Conservation (phyloP, 2,329 filamentous ascomycete species). For the Cordyceps militaris region DNA sequence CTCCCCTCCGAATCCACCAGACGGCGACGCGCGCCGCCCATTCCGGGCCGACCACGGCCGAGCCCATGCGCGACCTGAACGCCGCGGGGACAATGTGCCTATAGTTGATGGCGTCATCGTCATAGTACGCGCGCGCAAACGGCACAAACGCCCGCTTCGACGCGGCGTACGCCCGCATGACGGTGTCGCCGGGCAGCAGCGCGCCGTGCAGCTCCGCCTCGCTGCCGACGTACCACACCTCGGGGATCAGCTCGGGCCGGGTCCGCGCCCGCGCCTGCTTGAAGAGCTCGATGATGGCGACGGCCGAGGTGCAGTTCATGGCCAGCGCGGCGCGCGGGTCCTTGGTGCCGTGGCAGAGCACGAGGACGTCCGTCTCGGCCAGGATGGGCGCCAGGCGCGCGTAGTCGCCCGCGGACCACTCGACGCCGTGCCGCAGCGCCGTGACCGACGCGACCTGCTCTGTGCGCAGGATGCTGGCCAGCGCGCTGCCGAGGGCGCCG, state of each 20-base stretch:
- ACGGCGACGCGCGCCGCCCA: constrained; percentile 15
- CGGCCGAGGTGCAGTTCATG: constrained; percentile 12
- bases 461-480: constrained; percentile 4
- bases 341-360: constrained; percentile 16
- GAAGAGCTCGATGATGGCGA: constrained; percentile 13
- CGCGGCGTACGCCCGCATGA: constrained; percentile 14
- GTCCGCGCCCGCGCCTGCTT: not conserved
- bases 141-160: constrained; percentile 16
- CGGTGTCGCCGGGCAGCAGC: constrained; percentile 7
- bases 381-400: constrained; percentile 4
- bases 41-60: constrained; percentile 12
- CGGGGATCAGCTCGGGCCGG: constrained; percentile 9
- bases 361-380: constrained; percentile 14
- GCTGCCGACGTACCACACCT: constrained; percentile 19
- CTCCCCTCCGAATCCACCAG: constrained; percentile 16
- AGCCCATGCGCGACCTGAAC: constrained; percentile 15
- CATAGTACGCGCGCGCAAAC: constrained; percentile 12
- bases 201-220: constrained; percentile 18
- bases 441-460: constrained; percentile 11
- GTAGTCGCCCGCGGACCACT: constrained; percentile 12
- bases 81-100: constrained; percentile 15
- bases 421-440: constrained; percentile 6
- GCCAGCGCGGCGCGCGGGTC: not conserved
- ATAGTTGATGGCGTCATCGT: constrained; percentile 11
- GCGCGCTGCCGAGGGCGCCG: constrained; percentile 13